Base-by-base conservation (phyloP, 805 yeast species). In the Alloascoidea hylecoeti region DNA sequence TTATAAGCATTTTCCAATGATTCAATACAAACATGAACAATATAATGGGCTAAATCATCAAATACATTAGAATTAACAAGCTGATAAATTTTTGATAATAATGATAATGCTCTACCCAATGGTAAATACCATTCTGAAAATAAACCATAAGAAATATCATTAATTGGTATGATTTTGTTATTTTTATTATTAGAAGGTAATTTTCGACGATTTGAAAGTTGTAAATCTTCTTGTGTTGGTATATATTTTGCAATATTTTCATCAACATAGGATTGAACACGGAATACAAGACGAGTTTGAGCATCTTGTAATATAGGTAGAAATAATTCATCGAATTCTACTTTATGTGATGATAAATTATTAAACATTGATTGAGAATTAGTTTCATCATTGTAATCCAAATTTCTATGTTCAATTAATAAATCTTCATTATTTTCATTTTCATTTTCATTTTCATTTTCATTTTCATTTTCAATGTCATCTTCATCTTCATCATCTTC, bases 31-130 rank as follows among this genome's bases (percentile, higher is more conserved):
- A 79, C 70, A 51, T 83, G 95, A 3, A 89, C 81, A 38, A 85
- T 76, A 40, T 80, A 74, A 53, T 85, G 95, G 0, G 96, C 95
- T 45, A 88, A 58, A 50, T 84, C 95, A 52, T 85, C 95, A 58
- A 88, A 89, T 2, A 85, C 81, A 9, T 46, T 37, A 2, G 88
- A 75, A 45, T 78, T 78, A 28, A 89, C 70, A 48, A 86, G 61
- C 48, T 83, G 94, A 51, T 84, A 83, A 16, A 88, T 78, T 51
- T 75, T 80, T 23, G 85, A 76, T 18, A 88, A 59, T 4, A 89
- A 57, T 1, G 78, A 68, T 34, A 86, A 58, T 0, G 94, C 77
- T 39, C 71, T 72, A 3, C 71, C 66, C 35, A 85, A 60, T 1
- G 95, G 95, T 12, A 83, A 74, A 52, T 82, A 85, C 48, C 77